Conservation (phyloP, 306 rosid genomes). For the Vigna trinervia region DNA sequence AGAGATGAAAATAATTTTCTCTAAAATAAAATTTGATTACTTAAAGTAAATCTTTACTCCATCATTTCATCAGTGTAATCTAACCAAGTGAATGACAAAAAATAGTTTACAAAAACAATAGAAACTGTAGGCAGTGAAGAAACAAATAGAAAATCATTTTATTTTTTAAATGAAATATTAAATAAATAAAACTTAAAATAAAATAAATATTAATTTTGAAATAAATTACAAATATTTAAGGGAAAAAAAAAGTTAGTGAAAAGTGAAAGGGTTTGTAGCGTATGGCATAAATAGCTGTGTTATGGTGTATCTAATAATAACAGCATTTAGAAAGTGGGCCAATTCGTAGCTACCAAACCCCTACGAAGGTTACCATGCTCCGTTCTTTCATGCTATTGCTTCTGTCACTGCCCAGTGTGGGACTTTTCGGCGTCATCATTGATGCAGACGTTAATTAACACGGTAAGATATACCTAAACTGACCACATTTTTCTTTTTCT, state of each 20-base stretch:
- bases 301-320: not conserved
- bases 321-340: constrained; percentile 35
- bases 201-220: not conserved
- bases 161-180: not conserved
- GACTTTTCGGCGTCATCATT: not conserved
- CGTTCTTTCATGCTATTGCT: not conserved
- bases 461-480: too few relatives aligned
- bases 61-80: too few relatives aligned
- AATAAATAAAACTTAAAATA: not conserved
- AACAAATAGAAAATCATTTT: not conserved
- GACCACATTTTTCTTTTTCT: too few relatives aligned
- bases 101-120: too few relatives aligned
- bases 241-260: not conserved
- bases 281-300: not conserved
- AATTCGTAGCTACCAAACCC: not conserved
- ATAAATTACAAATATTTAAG: not conserved
- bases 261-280: constrained; percentile 3
- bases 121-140: too few relatives aligned
- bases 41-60: too few relatives aligned
- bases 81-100: too few relatives aligned
- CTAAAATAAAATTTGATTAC: too few relatives aligned
- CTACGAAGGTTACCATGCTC: not conserved
- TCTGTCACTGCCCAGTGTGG: too few relatives aligned
- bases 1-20: too few relatives aligned
- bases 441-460: too few relatives aligned